A percentile compares a stretch with the other conserved stretches of the same genome.
phyloP scores from a whole-genome alignment of 1,284 basidiomycete species.

The Kwoniella shivajii region DNA sequence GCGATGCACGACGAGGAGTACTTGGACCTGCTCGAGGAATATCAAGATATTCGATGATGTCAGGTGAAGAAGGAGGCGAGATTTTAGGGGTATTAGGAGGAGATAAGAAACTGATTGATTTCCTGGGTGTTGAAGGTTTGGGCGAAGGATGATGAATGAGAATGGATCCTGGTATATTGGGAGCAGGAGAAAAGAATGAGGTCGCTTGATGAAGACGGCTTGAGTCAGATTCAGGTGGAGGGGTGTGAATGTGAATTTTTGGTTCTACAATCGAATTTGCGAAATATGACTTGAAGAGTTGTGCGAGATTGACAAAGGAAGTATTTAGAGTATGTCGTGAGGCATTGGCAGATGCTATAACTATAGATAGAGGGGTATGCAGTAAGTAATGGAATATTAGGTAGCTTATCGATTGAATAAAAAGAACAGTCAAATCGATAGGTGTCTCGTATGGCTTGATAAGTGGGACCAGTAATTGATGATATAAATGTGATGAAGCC shows the following conservation, averaged over 20 bases:
- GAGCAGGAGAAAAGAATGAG: conserved; percentile 1
- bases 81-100: conserved; percentile 8
- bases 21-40: background rate
- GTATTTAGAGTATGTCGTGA: background rate
- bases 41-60: background rate
- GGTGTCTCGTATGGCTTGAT: conserved; percentile 37
- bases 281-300: background rate
- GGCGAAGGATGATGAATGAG: conserved; percentile 7
- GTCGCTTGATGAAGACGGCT: background rate
- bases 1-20: background rate
- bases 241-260: background rate
- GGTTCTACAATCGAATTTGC: background rate
- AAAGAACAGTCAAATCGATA: conserved; percentile 40
- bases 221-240: background rate
- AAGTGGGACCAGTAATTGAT: conserved; percentile 22
- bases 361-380: conserved; percentile 8
- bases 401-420: conserved; percentile 24
- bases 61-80: conserved; percentile 8
- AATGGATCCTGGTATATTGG: conserved; percentile 3
- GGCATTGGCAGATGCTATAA: background rate
- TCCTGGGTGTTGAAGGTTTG: background rate
- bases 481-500: conserved; percentile 32
- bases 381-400: conserved; percentile 26
- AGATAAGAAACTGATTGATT: conserved; percentile 9
- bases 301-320: background rate